A percentile compares a stretch with the other conserved stretches of the same genome.
Evolutionary conservation across 192 early-diverging fungal genomes (phyloP).

Genomic region (Piromyces sp.): DNA sequence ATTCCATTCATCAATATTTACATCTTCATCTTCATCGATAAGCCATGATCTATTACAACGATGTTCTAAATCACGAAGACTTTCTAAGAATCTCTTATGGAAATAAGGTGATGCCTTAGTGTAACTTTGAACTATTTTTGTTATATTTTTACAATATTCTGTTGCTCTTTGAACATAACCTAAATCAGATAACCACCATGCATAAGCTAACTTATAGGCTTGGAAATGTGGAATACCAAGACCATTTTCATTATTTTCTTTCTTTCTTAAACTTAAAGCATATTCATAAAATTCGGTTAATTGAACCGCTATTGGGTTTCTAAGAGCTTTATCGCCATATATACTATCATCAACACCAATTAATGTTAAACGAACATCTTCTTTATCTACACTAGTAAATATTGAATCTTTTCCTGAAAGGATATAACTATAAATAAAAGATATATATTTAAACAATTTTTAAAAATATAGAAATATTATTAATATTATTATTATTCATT

Average conservation of each 20-base stretch:
- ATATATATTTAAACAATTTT: too few relatives aligned
- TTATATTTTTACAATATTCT: slow-evolving; percentile 61
- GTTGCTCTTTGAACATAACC: slow-evolving; percentile 55
- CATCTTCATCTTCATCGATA: not conserved
- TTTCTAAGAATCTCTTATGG: slow-evolving; percentile 47
- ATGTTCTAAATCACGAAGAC: slow-evolving; percentile 53
- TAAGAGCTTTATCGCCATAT: slow-evolving; percentile 22
- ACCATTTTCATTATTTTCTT: slow-evolving; percentile 18
- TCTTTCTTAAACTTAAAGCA: slow-evolving; percentile 24
- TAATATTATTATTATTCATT: too few relatives aligned
- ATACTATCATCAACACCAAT: slow-evolving; percentile 35
- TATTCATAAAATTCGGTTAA: slow-evolving; percentile 75
- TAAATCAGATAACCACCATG: slow-evolving; percentile 63
- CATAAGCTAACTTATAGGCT: slow-evolving; percentile 68
- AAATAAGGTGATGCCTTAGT: slow-evolving; percentile 67
- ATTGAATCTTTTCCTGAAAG: slow-evolving; percentile 18
- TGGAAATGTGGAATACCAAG: slow-evolving; percentile 71
- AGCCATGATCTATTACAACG: slow-evolving; percentile 7
- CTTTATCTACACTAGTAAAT: slow-evolving; percentile 44
- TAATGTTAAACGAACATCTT: slow-evolving; percentile 42
- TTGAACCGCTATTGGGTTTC: slow-evolving; percentile 38
- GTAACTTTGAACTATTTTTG: slow-evolving; percentile 48
- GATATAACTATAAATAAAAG: slow-evolving; percentile 44
- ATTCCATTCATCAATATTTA: not conserved
- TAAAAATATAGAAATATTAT: too few relatives aligned